Base-by-base conservation (phyloP, 1,139 yeast genomes). In the Suhomyces yuchorum region DNA sequence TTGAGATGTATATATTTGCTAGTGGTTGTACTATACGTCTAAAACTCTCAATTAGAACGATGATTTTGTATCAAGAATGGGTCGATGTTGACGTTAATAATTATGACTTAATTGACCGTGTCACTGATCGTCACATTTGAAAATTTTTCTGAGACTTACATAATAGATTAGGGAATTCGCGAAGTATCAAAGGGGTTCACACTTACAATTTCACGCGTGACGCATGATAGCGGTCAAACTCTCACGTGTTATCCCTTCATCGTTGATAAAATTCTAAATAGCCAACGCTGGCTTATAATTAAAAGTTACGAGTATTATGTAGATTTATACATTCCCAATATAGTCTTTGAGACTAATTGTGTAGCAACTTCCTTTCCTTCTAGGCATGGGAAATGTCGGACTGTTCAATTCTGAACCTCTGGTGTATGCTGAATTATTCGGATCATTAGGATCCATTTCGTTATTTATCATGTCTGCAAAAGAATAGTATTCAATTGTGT, bases 401-500 rank as follows among this genome's bases (percentile, higher is more conserved):
- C 38, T 35, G 3, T 37, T 17, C 4, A 37, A 23, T 6, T 11
- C 26, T 9, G 22, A 18, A 15, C 19, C 8, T 3, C 23, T 37
- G 7, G 9, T 3, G 23, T 22, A 20, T n/a, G 26, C 12, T 15
- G 39, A 24, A 32, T 44, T 53, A 42, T 14, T 23, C 7, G 30
- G 39, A 22, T 44, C 54, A 42, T 40, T 49, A 39, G 30, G 33
- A 11, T 44, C 44, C 12, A 51, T 53, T 44, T 63, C 67, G 34
- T 56, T 54, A 39, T 57, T 56, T 33, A 63, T 53, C 60, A 68
- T 66, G 43, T 68, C 73, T 6, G 71, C 72, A 55, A 63, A 68
- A 15, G 70, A 66, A 50, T 66, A 68, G 46, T 64, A 68, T 38
- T 67, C 68, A 45, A 68, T 66, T 9, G 63, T 57, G 14, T 53